phyloP scores from a whole-genome alignment of 345 rosid genomes.

The Brassica juncea region DNA sequence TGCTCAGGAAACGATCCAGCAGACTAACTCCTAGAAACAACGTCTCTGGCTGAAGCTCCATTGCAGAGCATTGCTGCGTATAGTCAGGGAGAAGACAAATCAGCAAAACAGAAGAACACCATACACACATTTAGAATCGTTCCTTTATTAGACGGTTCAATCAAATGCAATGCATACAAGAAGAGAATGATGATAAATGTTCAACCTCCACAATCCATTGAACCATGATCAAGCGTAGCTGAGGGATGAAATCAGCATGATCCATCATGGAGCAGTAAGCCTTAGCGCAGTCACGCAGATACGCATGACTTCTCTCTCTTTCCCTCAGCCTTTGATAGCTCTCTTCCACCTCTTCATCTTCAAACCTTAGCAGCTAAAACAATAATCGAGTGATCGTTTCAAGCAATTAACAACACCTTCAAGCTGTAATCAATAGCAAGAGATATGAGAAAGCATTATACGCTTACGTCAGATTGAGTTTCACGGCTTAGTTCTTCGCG shows the following conservation, averaged over 20 bases:
- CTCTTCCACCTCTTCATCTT: conserved; percentile 67
- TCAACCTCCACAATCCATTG: conserved; percentile 94
- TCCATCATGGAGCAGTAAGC: conserved; percentile 52
- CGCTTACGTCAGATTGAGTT: conserved; percentile 45
- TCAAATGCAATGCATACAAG: too few relatives aligned
- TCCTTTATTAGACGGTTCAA: too few relatives aligned
- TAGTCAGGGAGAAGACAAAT: conserved; percentile 22
- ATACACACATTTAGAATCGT: background rate
- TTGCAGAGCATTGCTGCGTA: conserved; percentile 60
- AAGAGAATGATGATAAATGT: conserved; percentile 10
- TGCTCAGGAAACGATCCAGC: conserved; percentile 77
- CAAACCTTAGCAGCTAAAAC: conserved; percentile 46
- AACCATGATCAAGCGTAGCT: conserved; percentile 66
- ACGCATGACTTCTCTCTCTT: conserved; percentile 68
- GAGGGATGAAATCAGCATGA: conserved; percentile 52
- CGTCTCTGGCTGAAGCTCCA: conserved; percentile 74
- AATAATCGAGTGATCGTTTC: conserved; percentile 7
- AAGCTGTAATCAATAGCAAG: background rate
- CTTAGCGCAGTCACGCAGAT: conserved; percentile 60
- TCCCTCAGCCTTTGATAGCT: conserved; percentile 65
- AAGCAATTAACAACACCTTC: background rate
- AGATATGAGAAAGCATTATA: conserved; percentile 11
- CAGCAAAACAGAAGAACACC: conserved; percentile 11
- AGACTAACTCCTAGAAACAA: conserved; percentile 74
- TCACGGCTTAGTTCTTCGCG: conserved; percentile 33